Evolutionary conservation across 176 grass and related monocot genomes (phyloP).

Genomic region (Hyparrhenia diplandra): DNA sequence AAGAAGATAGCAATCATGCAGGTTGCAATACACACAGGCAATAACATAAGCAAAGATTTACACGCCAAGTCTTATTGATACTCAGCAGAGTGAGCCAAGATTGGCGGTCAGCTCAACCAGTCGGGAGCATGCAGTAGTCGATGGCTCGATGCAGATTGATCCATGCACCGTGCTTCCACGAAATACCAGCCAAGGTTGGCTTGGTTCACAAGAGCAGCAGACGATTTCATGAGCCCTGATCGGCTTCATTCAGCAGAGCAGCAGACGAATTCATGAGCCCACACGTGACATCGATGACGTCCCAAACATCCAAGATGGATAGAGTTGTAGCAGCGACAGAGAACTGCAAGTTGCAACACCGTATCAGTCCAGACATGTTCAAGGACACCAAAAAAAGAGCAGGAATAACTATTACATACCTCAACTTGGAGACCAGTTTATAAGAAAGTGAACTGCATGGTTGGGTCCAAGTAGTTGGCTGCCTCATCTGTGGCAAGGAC

Average conservation of each 20-base stretch:
- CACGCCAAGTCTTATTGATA: neutral
- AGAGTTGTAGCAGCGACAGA: no score
- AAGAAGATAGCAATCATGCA: neutral
- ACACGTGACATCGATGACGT: no score
- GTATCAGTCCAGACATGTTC: no score
- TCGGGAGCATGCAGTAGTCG: neutral
- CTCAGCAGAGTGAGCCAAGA: neutral
- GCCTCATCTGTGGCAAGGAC: neutral
- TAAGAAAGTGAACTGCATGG: constrained; percentile 16
- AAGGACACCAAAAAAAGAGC: neutral
- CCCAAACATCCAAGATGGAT: no score
- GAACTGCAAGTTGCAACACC: no score
- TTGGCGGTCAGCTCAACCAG: constrained; percentile 4
- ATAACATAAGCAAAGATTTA: neutral
- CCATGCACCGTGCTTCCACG: neutral
- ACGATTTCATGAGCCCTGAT: no score
- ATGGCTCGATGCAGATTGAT: neutral
- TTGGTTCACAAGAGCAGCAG: no score
- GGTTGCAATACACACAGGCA: neutral
- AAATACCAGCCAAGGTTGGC: constrained; percentile 1
- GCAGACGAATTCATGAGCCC: no score
- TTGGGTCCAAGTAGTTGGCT: neutral
- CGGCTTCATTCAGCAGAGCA: no score
- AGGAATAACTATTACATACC: neutral
- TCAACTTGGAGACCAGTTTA: neutral